Base-by-base conservation (phyloP, 2,329 filamentous ascomycete species). In the Ilyonectria robusta region DNA sequence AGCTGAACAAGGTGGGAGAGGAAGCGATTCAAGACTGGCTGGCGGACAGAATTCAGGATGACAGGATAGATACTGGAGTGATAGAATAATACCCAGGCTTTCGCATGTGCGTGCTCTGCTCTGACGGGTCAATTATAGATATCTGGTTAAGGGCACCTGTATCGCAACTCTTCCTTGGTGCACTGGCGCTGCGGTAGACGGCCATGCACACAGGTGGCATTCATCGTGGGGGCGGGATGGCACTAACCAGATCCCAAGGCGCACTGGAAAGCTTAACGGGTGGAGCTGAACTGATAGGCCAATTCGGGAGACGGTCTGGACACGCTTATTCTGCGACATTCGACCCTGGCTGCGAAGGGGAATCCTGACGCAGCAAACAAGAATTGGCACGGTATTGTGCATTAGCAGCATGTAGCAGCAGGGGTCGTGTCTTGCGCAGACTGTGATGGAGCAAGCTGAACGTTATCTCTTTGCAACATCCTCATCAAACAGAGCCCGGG, bases 11-110 rank as follows among this genome's bases (percentile, higher is more conserved):
- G 2, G 64, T 53, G 10, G 81, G 77, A 3, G 70, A 79, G 59
- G 62, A 68, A 17, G 58, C 65, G 4, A 70, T 80, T n/a, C 44
- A 68, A 35, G 63, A 72, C 11, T 83, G 81, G 81, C 47, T 83
- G 29, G 59, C 69, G 33, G 68, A 71, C 65, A 71, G 64, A 29
- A 59, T 65, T 59, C 26, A 48, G 31, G 35, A 57, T 23, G 40
- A 21, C 17, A 26, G 13, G 29, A 26, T 35, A 21, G 19, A 46
- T 8, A 19, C 4, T 21, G 23, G 31, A 53, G 13, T 53, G 31
- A 21, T 51, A 44, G 10, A 65, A 31, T 23, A 40, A 33, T 58
- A 37, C 47, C 46, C 54, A 26, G 58, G 47, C 10, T 13, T 31
- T 26, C 3, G 15, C 19, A 26, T 4, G n/a, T n/a, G 40, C 15